Conservation (phyloP, 139 green algal genomes). For the Pleodorina starrii region DNA sequence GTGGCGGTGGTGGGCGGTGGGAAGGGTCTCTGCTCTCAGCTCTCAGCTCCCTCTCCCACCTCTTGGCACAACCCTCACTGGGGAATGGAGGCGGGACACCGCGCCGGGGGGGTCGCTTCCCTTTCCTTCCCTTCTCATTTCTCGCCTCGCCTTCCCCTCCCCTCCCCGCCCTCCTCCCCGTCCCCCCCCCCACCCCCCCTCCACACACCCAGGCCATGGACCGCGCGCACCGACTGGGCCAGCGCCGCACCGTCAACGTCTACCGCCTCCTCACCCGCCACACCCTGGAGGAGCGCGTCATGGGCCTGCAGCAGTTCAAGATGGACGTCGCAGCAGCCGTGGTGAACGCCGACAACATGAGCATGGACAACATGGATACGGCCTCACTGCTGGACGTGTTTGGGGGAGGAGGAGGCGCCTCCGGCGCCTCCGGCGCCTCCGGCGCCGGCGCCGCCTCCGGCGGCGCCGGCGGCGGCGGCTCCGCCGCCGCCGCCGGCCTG, state of each 20-base stretch:
- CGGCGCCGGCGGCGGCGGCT: not conserved
- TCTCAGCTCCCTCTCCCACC: too few species aligned
- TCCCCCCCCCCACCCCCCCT: too few species aligned
- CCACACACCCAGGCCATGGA: conserved; percentile 96
- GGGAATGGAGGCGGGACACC: too few species aligned
- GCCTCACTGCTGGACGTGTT: conserved; percentile 81
- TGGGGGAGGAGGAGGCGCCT: too few species aligned
- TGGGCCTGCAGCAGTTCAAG: conserved; percentile 98
- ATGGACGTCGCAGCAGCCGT: conserved; percentile 88
- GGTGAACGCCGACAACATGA: conserved; percentile 85
- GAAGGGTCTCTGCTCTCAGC: too few species aligned
- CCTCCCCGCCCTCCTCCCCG: too few species aligned
- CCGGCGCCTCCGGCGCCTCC: conserved; percentile 18
- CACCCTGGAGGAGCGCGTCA: conserved; percentile 87
- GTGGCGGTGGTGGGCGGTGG: too few species aligned
- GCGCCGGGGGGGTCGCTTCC: too few species aligned
- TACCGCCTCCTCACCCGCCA: conserved; percentile 90
- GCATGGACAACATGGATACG: conserved; percentile 82
- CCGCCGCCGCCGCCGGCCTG: conserved; percentile 49
- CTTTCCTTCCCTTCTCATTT: too few species aligned
- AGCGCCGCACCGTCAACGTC: conserved; percentile 95
- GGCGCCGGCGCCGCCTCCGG: not conserved
- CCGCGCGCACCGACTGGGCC: conserved; percentile 96
- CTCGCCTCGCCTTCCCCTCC: too few species aligned
- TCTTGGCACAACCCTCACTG: too few species aligned